phyloP scores from a whole-genome alignment of 345 rosid species.

The Brassica nigra region DNA sequence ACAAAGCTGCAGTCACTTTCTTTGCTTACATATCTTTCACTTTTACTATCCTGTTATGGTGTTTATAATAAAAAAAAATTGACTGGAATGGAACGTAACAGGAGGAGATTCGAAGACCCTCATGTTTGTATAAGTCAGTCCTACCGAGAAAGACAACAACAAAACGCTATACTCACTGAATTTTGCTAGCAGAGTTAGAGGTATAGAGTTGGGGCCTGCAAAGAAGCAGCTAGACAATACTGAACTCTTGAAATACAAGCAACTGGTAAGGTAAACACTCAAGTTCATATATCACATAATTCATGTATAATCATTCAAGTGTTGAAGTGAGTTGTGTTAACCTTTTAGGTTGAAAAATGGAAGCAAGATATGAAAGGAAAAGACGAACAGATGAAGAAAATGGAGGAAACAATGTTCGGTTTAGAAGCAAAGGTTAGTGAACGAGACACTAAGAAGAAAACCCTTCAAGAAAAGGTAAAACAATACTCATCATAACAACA shows the following conservation, averaged over 20 bases:
- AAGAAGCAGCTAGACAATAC: constrained; percentile 78
- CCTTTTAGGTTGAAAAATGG: constrained; percentile 67
- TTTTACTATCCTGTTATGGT: constrained; percentile 1
- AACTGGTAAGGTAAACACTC: constrained; percentile 53
- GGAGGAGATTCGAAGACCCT: constrained; percentile 98
- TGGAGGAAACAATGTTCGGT: constrained; percentile 75
- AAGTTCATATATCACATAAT: not conserved
- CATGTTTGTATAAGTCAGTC: constrained; percentile 97
- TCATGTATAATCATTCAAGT: constrained; percentile 11
- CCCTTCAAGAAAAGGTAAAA: constrained; percentile 78
- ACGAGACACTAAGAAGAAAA: constrained; percentile 69
- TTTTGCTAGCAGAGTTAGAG: constrained; percentile 93
- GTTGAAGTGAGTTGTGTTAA: not conserved
- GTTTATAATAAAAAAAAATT: not conserved
- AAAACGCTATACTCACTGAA: constrained; percentile 91
- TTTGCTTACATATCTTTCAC: not conserved
- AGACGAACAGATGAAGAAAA: constrained; percentile 76
- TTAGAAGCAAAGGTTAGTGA: constrained; percentile 76
- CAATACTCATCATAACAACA: constrained; percentile 13
- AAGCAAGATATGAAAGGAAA: constrained; percentile 83
- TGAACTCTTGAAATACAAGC: constrained; percentile 81
- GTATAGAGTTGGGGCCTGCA: constrained; percentile 91
- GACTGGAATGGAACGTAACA: constrained; percentile 34
- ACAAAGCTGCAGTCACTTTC: not conserved
- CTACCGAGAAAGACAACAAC: constrained; percentile 72